Evolutionary conservation across 1,284 basidiomycete species (phyloP), one percentile per base, ranked within the genome.

Genomic region (Butyriboletus appendiculatus): DNA sequence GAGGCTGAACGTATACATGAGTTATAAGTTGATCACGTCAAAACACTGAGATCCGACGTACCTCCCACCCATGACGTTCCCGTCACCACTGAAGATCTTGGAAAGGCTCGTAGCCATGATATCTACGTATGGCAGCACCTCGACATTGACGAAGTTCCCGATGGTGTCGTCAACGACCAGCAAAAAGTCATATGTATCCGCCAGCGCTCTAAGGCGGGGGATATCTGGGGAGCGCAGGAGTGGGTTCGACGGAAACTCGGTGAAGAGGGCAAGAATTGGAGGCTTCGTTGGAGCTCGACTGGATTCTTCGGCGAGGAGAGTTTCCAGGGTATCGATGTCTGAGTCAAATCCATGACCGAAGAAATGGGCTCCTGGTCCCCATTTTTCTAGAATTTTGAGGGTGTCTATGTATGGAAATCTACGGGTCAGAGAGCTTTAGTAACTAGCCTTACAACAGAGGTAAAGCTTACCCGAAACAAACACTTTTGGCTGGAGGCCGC

Each of bases 51-150:
- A 44, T 30, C 18, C n/a, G 15, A 71, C 82, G 47, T 63, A 94
- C 94, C 90, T 91, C 62, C 96, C 96, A 49, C 96, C 96, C 96
- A 99, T 98, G 52, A 96, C 95, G 66, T 99, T 99, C 32, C 88
- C 84, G 55, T 94, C 91, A 3, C 96, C 96, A 57, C 92, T 95
- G 74, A 99, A 99, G 24, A 99, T 82, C 76, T 99, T 99, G 44
- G 92, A 92, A 65, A 99, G 73, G 69, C 92, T 96, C 64, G 92
- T 94, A 48, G 91, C 96, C n/a, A 98, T 86, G 28, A 99, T 83
- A 72, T 99, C 97, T 2, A 90, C 92, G 60, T 86, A 93, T 5
- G 89, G 89, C 5, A 97, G 76, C 6, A 97, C 91, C 64, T 97
- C 90, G 43, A 99, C 94, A 63, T 99, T 99, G 61, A 94, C 83